These are phyloP conservation scores for Colletotrichum cuscutae DNA, from an alignment of 2,329 filamentous ascomycete genomes.

Conservation along the genomic window DNA sequence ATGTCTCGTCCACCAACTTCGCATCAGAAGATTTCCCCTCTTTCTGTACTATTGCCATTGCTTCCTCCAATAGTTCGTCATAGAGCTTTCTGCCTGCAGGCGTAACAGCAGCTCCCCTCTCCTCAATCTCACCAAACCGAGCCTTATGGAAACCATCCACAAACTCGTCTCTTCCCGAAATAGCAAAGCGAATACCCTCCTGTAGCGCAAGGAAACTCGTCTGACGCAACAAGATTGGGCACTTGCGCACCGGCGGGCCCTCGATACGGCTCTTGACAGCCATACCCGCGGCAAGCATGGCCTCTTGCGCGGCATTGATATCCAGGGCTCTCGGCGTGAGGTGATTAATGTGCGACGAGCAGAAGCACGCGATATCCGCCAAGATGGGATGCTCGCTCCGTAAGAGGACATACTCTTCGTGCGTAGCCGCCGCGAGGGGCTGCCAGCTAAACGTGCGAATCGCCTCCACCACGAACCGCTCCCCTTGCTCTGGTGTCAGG, in stretches of 20 bases:
- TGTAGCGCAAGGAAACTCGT: constrained; percentile 64
- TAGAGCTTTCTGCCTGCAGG: constrained; percentile 55
- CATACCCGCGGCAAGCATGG: constrained; percentile 54
- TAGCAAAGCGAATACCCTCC: constrained; percentile 55
- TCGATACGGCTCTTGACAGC: constrained; percentile 61
- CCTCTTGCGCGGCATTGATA: constrained; percentile 54
- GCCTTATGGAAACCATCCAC: constrained; percentile 55
- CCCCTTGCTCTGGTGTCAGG: constrained; percentile 44
- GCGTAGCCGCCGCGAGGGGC: constrained; percentile 49
- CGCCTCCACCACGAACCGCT: constrained; percentile 53
- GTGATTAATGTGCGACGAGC: constrained; percentile 62
- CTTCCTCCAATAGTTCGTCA: constrained; percentile 51
- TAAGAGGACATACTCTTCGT: constrained; percentile 53
- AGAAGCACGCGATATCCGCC: constrained; percentile 56
- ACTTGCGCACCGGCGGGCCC: constrained; percentile 56
- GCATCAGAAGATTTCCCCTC: not conserved
- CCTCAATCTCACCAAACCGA: constrained; percentile 64
- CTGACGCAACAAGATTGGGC: constrained; percentile 60
- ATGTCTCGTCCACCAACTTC: constrained; percentile 33
- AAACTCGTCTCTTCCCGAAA: constrained; percentile 20
- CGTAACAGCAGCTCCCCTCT: constrained; percentile 62
- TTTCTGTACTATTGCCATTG: constrained; percentile 35
- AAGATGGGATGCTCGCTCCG: constrained; percentile 57
- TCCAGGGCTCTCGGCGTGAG: constrained; percentile 62
- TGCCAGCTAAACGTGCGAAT: constrained; percentile 61